phyloP scores from a whole-genome alignment of 345 rosid species.

The Syzygium aromaticum region DNA sequence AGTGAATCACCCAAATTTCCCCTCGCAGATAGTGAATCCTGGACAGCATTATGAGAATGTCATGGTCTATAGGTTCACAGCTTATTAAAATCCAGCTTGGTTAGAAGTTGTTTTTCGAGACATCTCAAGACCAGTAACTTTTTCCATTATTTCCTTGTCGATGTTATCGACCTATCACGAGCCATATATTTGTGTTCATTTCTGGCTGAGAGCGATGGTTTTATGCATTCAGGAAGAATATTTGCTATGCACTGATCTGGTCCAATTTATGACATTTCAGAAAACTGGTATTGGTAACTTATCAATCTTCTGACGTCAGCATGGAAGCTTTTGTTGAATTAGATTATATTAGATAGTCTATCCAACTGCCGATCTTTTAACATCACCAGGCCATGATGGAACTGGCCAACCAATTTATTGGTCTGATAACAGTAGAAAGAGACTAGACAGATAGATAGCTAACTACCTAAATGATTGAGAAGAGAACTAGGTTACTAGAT shows the following conservation, averaged over 20 bases:
- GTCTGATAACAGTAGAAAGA: background rate
- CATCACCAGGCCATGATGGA: background rate
- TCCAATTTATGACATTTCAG: background rate
- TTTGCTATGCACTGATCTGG: background rate
- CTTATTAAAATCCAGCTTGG: background rate
- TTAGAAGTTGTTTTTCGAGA: background rate
- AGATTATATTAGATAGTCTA: background rate
- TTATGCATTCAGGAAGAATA: background rate
- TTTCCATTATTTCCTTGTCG: background rate
- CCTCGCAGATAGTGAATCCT: conserved; percentile 62
- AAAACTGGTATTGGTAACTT: background rate
- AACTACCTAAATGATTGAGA: background rate
- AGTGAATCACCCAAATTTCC: conserved; percentile 67
- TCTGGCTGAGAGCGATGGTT: background rate
- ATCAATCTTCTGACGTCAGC: background rate
- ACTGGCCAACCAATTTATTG: background rate
- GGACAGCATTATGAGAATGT: conserved; percentile 43
- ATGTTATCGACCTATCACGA: background rate
- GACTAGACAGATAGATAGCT: background rate
- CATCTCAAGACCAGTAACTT: background rate
- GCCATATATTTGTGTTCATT: background rate
- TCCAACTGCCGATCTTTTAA: background rate
- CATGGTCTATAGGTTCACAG: conserved; percentile 67
- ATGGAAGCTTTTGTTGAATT: background rate
- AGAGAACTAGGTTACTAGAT: background rate